These are phyloP conservation scores for Mollisia scopiformis DNA, from an alignment of 2,329 filamentous ascomycete species.

Conservation along the genomic window DNA sequence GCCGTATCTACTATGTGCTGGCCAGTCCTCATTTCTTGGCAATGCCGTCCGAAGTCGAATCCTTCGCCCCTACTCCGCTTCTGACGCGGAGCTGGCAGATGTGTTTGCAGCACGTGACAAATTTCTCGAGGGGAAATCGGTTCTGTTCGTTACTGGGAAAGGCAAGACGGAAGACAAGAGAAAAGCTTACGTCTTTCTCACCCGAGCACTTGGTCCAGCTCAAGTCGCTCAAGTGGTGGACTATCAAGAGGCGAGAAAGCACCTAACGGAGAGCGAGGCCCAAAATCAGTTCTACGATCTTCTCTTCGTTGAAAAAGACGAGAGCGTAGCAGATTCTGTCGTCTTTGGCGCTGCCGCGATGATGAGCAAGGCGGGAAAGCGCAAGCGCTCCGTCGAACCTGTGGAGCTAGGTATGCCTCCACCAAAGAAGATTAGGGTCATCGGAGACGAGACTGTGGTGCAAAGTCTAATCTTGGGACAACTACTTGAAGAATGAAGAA, in stretches of 20 bases:
- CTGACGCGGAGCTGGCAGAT: constrained; percentile 55
- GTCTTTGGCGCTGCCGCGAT: constrained; percentile 29
- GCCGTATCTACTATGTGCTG: constrained; percentile 83
- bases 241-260: constrained; percentile 63
- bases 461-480: constrained; percentile 90
- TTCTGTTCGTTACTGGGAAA: constrained; percentile 73
- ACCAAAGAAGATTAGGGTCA: constrained; percentile 62
- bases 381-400: constrained; percentile 40
- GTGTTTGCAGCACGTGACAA: constrained; percentile 63
- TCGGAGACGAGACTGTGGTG: constrained; percentile 85
- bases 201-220: constrained; percentile 74
- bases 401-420: constrained; percentile 39
- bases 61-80: constrained; percentile 62
- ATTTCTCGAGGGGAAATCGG: constrained; percentile 64
- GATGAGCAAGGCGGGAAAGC: constrained; percentile 43
- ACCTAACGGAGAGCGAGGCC: constrained; percentile 54
- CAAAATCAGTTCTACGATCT: constrained; percentile 64
- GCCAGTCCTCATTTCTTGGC: constrained; percentile 75
- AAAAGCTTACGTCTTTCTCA: constrained; percentile 79
- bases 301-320: constrained; percentile 73
- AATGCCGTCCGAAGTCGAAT: constrained; percentile 77
- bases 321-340: constrained; percentile 48
- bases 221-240: constrained; percentile 67
- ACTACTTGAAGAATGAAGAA: constrained; percentile 51
- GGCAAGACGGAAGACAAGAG: constrained; percentile 64